phyloP scores from a whole-genome alignment of 495 filamentous ascomycete species.

The Emericellopsis terricola region DNA sequence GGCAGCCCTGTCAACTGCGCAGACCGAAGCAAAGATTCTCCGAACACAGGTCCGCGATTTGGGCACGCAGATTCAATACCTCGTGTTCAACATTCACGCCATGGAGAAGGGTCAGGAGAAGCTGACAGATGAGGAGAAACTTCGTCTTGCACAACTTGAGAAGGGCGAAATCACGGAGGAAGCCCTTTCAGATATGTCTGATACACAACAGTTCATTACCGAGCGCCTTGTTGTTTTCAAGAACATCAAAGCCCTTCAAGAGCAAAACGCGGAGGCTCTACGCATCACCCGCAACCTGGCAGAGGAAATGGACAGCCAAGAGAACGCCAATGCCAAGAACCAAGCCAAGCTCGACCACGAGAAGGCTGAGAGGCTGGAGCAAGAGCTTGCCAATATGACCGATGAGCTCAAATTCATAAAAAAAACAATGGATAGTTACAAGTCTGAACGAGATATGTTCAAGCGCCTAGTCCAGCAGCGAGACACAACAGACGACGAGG shows the following conservation, averaged over 20 bases:
- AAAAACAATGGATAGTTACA: constrained; percentile 73
- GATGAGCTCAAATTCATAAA: constrained; percentile 62
- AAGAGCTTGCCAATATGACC: constrained; percentile 38
- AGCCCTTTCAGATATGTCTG: constrained; percentile 48
- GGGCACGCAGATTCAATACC: constrained; percentile 71
- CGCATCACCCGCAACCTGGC: constrained; percentile 66
- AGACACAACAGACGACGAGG: constrained; percentile 36
- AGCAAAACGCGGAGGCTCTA: constrained; percentile 71
- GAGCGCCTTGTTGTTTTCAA: constrained; percentile 68
- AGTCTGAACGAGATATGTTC: constrained; percentile 94
- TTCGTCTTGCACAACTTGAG: constrained; percentile 54
- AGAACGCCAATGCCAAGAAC: constrained; percentile 50
- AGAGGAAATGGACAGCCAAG: constrained; percentile 79
- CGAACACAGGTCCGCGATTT: constrained; percentile 81
- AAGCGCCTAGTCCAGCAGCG: constrained; percentile 73
- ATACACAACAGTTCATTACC: constrained; percentile 76
- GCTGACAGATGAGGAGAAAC: constrained; percentile 43
- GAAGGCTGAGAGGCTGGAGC: constrained; percentile 50
- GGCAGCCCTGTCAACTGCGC: constrained; percentile 46
- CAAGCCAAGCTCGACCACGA: constrained; percentile 54
- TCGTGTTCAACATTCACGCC: constrained; percentile 66
- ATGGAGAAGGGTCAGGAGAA: constrained; percentile 60
- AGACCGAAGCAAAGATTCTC: constrained; percentile 60
- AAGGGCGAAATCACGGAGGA: constrained; percentile 43
- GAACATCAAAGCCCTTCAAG: constrained; percentile 66